Evolutionary conservation across 306 rosid species (phyloP).

Genomic region (Trifolium subterraneum): DNA sequence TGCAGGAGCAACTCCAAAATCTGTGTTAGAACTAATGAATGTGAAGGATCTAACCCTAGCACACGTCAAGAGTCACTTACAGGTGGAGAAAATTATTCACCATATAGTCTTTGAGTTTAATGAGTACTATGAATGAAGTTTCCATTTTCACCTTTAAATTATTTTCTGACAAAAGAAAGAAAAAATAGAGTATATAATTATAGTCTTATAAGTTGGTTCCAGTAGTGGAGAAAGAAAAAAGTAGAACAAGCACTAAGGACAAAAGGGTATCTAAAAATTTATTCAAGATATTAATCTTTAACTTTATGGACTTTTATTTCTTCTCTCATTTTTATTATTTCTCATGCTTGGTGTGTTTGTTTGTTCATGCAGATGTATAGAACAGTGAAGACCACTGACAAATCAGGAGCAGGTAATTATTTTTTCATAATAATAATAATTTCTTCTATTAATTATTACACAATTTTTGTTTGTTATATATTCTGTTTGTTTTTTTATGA

Average conservation of each 20-base stretch:
- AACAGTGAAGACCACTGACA: conserved; percentile 99
- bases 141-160: conserved; percentile 12
- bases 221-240: conserved; percentile 49
- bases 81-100: conserved; percentile 65
- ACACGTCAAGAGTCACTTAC: conserved; percentile 99
- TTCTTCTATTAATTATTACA: conserved; percentile 37
- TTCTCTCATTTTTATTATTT: conserved; percentile 29
- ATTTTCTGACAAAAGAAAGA: conserved; percentile 19
- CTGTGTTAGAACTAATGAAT: conserved; percentile 96
- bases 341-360: conserved; percentile 40
- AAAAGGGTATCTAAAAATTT: conserved; percentile 60
- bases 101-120: conserved; percentile 41
- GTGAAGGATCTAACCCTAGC: conserved; percentile 99
- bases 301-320: conserved; percentile 49
- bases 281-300: conserved; percentile 35
- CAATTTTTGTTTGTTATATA: conserved; percentile 43
- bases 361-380: conserved; percentile 98
- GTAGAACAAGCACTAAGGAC: conserved; percentile 68
- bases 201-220: conserved; percentile 39
- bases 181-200: neutral
- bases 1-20: conserved; percentile 96
- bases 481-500: conserved; percentile 58
- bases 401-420: conserved; percentile 66
- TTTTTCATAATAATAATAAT: neutral
- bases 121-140: conserved; percentile 33